Evolutionary conservation across 2,329 filamentous ascomycete genomes (phyloP).

Genomic region (Kalaharituber pfeilii): DNA sequence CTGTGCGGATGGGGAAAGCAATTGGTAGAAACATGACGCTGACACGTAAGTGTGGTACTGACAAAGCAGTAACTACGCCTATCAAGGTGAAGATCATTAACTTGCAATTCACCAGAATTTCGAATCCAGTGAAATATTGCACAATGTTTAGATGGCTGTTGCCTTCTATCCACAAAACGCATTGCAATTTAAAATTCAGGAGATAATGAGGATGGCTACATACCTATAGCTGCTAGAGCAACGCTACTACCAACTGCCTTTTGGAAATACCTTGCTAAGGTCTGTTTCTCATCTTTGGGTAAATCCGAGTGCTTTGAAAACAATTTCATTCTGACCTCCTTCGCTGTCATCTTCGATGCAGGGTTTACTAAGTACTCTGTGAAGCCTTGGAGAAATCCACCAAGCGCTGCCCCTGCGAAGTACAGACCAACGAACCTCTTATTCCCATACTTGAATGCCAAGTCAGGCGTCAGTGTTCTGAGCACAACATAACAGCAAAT

Average conservation of each 20-base stretch:
- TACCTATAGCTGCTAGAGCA: conserved; percentile 12
- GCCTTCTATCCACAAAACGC: no score
- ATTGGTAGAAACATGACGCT: background rate
- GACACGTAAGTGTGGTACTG: background rate
- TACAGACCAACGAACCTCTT: conserved; percentile 6
- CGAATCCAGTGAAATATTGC: no score
- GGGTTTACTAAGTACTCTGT: conserved; percentile 11
- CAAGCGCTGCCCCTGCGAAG: conserved; percentile 8
- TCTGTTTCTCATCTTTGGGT: conserved; percentile 7
- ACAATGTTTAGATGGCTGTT: no score
- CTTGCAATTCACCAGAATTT: background rate
- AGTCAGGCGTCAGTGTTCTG: conserved; percentile 3
- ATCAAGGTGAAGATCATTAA: background rate
- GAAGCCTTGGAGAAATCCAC: conserved; percentile 1
- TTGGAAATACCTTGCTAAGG: conserved; percentile 1
- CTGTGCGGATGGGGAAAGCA: conserved; percentile 6
- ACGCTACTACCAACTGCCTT: conserved; percentile 7
- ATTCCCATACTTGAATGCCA: conserved; percentile 11
- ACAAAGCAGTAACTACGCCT: background rate
- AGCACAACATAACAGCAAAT: conserved; percentile 11
- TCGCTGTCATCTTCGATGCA: conserved; percentile 5
- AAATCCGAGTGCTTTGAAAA: background rate
- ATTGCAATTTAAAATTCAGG: no score
- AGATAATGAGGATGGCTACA: conserved; percentile 1
- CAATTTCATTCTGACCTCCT: background rate